Evolutionary conservation across 1,139 yeast species (phyloP), one percentile per base, ranked within the genome.

Genomic region (Sugiyamaella japonica): DNA sequence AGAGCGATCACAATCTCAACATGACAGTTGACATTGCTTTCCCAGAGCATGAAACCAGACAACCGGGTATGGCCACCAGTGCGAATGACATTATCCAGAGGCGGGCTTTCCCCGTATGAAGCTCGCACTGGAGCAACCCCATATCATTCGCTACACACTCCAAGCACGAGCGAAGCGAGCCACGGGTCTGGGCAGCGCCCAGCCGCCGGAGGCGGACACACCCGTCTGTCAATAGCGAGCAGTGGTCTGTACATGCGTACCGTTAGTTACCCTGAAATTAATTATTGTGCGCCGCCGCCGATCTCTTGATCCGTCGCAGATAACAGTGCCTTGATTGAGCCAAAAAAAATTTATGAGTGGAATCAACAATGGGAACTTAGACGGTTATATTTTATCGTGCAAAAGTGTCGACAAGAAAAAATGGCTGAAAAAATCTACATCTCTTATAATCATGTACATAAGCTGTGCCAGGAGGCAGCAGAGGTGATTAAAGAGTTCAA

Each of bases 31-130:
- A 49, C 50, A 50, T 63, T 63, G 40, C 66, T 56, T 55, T 72
- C 74, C 99, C 99, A 93, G 53, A 91, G 76, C 76, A 95, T 76
- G 69, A 93, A 93, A 71, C 93, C 99, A 59, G 96, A 87, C 52
- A 93, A 73, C 58, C 99, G 76, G 53, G 83, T 80, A 12, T 89
- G 95, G 1, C 97, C 97, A 43, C 93, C 84, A 1, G 99, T 91
- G 62, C 99, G 80, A 32, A 93, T 78, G 61, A 93, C 72, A 39
- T 93, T 72, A 64, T 93, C 98, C 56, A 93, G 73, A 1, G 95
- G 91, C 1, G 97, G 95, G 8, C 81, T 79, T 25, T 78, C 79
- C 70, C 66, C 1, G 96, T 88, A 68, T 87, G 88, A 57, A 93
- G 72, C 64, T 80, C 74, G 7, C 76, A 67, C 46, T 81, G 80